phyloP scores from a whole-genome alignment of 352 stramenopile species.

The Lagenidium sp. region DNA sequence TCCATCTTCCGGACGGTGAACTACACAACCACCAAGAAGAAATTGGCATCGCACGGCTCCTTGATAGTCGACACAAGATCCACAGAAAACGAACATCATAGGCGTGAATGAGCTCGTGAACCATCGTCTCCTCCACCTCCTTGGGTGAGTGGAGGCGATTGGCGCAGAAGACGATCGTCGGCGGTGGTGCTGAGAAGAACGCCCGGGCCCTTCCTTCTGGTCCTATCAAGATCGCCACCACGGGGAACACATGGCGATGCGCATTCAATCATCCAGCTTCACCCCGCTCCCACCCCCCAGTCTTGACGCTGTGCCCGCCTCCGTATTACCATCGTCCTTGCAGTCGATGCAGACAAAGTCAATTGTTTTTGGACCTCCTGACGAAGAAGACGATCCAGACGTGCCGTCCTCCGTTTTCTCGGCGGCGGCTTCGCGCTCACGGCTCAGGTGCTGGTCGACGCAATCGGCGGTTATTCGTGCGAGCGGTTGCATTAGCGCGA shows the following conservation, averaged over 20 bases:
- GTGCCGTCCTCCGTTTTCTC: too few species aligned
- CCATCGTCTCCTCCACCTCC: constrained; percentile 77
- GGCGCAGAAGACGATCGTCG: constrained; percentile 76
- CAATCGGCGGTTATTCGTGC: too few species aligned
- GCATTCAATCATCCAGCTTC: too few species aligned
- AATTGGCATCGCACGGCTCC: background rate
- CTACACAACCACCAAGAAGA: constrained; percentile 13
- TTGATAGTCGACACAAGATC: background rate
- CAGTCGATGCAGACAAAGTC: constrained; percentile 79
- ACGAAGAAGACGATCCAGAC: too few species aligned
- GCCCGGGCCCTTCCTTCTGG: constrained; percentile 64
- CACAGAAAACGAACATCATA: constrained; percentile 47
- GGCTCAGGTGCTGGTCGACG: too few species aligned
- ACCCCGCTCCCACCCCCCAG: too few species aligned
- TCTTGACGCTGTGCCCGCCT: too few species aligned
- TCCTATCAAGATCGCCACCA: constrained; percentile 20
- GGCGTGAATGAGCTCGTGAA: constrained; percentile 80
- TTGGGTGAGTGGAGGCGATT: constrained; percentile 61
- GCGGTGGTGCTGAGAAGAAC: constrained; percentile 77
- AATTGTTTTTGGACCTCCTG: too few species aligned
- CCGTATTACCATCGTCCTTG: constrained; percentile 58
- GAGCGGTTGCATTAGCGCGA: too few species aligned
- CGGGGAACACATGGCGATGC: too few species aligned
- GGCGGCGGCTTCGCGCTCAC: constrained; percentile 9
- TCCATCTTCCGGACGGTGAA: constrained; percentile 83